Evolutionary conservation across 1,139 yeast genomes (phyloP).

Genomic region (Kazachstania sp.): DNA sequence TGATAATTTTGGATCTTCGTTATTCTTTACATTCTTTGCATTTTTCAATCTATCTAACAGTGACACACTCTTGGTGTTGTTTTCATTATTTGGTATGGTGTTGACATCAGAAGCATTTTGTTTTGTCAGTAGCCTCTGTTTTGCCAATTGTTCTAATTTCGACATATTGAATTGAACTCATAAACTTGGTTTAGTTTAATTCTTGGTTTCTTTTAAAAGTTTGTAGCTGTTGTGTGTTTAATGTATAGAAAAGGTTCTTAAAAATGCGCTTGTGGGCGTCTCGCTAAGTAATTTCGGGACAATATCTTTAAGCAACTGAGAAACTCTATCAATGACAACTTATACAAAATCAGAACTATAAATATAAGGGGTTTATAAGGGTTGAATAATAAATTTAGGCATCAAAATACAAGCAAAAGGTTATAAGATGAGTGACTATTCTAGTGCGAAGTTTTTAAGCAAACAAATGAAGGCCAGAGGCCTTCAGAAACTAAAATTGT

Average conservation of each 20-base stretch:
- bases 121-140: slow-evolving; percentile 10
- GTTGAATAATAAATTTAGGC: not conserved
- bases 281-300: no score
- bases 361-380: no score
- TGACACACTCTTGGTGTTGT: not conserved
- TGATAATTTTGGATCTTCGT: not conserved
- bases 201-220: no score
- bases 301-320: no score
- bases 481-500: slow-evolving; percentile 73
- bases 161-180: slow-evolving; percentile 9
- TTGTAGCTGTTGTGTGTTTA: not conserved
- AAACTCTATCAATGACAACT: no score
- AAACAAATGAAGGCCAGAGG: slow-evolving; percentile 78
- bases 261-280: no score
- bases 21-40: not conserved
- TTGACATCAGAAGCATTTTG: not conserved
- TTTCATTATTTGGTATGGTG: no score
- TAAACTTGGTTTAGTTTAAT: no score
- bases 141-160: slow-evolving; percentile 19
- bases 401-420: not conserved
- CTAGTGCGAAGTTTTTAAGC: slow-evolving; percentile 73
- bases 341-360: no score
- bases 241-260: not conserved
- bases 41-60: slow-evolving; percentile 2
- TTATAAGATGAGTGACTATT: slow-evolving; percentile 46